Conservation (phyloP, 805 yeast genomes). For the Yamadazyma nakazawae region DNA sequence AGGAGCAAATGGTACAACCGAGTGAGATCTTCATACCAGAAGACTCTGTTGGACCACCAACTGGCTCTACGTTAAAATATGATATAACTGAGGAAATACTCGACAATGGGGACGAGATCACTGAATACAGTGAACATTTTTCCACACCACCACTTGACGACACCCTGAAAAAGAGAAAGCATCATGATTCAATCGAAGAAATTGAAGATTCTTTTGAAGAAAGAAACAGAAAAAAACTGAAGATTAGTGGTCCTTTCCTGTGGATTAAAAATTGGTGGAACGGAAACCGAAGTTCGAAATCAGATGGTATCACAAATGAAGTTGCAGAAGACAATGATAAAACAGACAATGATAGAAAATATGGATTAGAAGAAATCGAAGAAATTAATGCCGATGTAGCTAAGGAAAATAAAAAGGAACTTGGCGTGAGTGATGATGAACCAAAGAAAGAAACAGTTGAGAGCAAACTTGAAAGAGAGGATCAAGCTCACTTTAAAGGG, state of each 20-base stretch:
- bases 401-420: no score
- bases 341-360: no score
- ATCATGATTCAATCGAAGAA: constrained; percentile 2
- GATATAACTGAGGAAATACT: constrained; percentile 15
- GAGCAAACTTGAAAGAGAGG: no score
- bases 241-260: background rate
- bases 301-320: background rate
- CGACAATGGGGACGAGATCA: constrained; percentile 7
- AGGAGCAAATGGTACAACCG: constrained; percentile 14
- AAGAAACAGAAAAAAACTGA: constrained; percentile 1
- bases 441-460: no score
- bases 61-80: constrained; percentile 3
- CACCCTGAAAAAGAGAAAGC: constrained; percentile 16
- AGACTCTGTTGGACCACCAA: background rate
- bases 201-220: background rate
- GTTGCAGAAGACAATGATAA: background rate
- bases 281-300: background rate
- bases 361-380: no score
- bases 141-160: constrained; percentile 3
- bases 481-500: no score
- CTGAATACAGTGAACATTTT: background rate
- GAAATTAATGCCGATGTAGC: no score
- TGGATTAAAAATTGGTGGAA: background rate
- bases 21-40: constrained; percentile 2
- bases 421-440: no score